Conservation (phyloP, 371 early-diverging fungal genomes). For the Circinella umbellata region DNA sequence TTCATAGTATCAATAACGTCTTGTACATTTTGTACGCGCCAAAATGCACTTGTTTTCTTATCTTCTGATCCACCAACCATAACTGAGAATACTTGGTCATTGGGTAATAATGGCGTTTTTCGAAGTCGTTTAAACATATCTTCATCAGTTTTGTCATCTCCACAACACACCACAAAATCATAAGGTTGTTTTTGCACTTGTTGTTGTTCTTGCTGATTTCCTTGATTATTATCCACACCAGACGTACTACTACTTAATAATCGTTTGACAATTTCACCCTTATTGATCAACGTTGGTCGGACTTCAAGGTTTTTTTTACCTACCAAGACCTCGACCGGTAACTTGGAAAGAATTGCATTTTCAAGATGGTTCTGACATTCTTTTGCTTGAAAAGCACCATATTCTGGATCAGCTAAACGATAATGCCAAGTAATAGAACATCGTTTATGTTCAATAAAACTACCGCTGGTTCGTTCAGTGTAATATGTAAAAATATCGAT, state of each 20-base stretch:
- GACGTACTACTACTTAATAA: slow-evolving; percentile 42
- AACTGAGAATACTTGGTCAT: slow-evolving; percentile 59
- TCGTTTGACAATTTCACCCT: slow-evolving; percentile 94
- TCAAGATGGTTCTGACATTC: slow-evolving; percentile 93
- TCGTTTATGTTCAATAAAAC: slow-evolving; percentile 86
- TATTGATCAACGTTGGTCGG: slow-evolving; percentile 77
- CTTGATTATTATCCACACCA: background rate
- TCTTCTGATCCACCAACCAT: slow-evolving; percentile 74
- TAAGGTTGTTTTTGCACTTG: slow-evolving; percentile 29
- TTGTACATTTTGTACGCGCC: slow-evolving; percentile 70
- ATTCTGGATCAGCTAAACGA: slow-evolving; percentile 86
- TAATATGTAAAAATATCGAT: slow-evolving; percentile 87
- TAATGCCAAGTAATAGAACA: slow-evolving; percentile 93
- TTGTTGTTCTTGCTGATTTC: slow-evolving; percentile 27
- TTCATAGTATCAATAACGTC: slow-evolving; percentile 52
- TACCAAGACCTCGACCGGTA: slow-evolving; percentile 92
- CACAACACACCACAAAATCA: slow-evolving; percentile 91
- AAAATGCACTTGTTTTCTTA: slow-evolving; percentile 80
- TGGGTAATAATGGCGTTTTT: slow-evolving; percentile 36
- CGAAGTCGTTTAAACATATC: slow-evolving; percentile 80
- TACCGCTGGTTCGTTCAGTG: slow-evolving; percentile 87
- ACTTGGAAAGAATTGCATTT: slow-evolving; percentile 83
- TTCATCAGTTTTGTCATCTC: slow-evolving; percentile 95
- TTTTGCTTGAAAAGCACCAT: slow-evolving; percentile 84
- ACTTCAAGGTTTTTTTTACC: slow-evolving; percentile 98